Percentiles rank a stretch among this genome's conserved stretches.
These are phyloP conservation scores for Balakata baccata DNA, from an alignment of 345 rosid species.

Conservation along the genomic window DNA sequence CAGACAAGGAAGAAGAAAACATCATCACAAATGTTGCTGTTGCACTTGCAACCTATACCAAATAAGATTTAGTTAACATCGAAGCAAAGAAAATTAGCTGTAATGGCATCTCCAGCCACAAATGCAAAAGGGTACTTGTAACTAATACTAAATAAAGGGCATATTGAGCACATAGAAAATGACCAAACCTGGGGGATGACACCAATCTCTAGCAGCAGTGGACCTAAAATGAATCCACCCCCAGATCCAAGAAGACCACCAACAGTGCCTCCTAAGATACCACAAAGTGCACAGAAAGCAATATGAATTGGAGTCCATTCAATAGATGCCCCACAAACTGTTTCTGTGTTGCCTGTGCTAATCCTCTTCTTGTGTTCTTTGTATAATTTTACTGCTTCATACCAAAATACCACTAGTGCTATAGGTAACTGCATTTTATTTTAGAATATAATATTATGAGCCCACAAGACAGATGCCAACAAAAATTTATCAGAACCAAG, in stretches of 20 bases:
- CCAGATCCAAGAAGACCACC: conserved; percentile 97
- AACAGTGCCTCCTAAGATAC: conserved; percentile 78
- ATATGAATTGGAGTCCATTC: conserved; percentile 75
- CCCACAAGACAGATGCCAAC: no score
- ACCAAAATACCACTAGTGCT: conserved; percentile 55
- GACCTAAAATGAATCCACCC: conserved; percentile 92
- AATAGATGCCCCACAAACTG: conserved; percentile 81
- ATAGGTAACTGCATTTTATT: conserved; percentile 54
- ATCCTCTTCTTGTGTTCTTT: conserved; percentile 55
- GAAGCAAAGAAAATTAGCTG: background rate
- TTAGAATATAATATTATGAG: background rate
- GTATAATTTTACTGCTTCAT: conserved; percentile 64
- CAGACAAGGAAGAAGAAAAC: conserved; percentile 94
- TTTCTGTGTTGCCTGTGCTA: conserved; percentile 59
- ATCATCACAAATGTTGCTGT: conserved; percentile 98
- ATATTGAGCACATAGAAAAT: conserved; percentile 52
- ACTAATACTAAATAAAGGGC: no score
- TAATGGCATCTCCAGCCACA: background rate
- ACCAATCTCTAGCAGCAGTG: conserved; percentile 90
- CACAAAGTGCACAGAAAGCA: conserved; percentile 77
- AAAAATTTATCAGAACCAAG: background rate
- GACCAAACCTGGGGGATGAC: conserved; percentile 78
- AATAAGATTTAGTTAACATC: background rate
- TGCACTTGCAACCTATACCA: conserved; percentile 80
- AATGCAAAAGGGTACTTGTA: no score